These are phyloP conservation scores for Naganishia onofrii DNA, from an alignment of 768 basidiomycete genomes.

Conservation along the genomic window DNA sequence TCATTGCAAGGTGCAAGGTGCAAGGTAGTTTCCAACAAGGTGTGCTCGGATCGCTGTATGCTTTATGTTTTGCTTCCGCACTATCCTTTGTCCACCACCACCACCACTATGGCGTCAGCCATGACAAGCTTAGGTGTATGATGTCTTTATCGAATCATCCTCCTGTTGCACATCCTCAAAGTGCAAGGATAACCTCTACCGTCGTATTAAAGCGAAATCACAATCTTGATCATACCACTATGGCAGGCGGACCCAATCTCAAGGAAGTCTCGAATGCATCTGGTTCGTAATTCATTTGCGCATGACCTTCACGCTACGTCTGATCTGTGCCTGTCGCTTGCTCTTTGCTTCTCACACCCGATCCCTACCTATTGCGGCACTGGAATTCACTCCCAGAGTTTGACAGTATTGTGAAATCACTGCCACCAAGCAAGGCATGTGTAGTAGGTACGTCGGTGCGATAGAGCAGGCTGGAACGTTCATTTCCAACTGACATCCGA, in stretches of 20 bases:
- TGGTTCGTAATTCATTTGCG: slow-evolving; percentile 1
- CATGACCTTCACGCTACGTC: neutral
- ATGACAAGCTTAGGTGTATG: neutral
- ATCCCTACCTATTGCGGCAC: neutral
- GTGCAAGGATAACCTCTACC: too few species aligned
- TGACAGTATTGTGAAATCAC: slow-evolving; percentile 40
- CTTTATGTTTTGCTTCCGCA: neutral
- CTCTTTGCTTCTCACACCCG: neutral
- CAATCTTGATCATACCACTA: neutral
- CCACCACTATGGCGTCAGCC: neutral
- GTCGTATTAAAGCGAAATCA: neutral
- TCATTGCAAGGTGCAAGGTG: neutral
- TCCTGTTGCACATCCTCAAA: neutral
- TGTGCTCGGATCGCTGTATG: too few species aligned
- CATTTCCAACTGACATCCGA: neutral
- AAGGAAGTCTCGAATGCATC: slow-evolving; percentile 25
- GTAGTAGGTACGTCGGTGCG: slow-evolving; percentile 38
- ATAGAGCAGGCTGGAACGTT: too few species aligned
- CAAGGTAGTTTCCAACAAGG: neutral
- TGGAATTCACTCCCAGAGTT: slow-evolving; percentile 36
- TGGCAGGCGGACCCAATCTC: slow-evolving; percentile 27
- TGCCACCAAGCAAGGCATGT: slow-evolving; percentile 42
- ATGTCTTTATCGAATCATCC: neutral
- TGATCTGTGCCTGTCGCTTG: neutral
- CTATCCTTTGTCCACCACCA: neutral